These are phyloP conservation scores for Kluyveromyces starmeri DNA, from an alignment of 805 yeast genomes.

Conservation along the genomic window DNA sequence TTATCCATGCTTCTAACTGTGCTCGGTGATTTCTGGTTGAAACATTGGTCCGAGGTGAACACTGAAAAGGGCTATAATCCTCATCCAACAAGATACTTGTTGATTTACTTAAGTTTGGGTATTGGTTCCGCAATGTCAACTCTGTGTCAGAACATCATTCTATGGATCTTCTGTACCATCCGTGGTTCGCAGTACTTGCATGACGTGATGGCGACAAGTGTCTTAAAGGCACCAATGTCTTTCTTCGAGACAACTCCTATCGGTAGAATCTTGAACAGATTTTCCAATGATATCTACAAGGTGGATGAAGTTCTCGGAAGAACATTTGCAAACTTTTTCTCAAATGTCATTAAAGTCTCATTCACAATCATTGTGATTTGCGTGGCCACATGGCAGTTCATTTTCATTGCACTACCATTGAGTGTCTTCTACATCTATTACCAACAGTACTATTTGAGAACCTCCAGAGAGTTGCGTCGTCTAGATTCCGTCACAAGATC, in stretches of 20 bases:
- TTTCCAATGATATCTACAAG: slow-evolving; percentile 83
- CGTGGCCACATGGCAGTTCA: slow-evolving; percentile 79
- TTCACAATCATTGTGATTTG: slow-evolving; percentile 77
- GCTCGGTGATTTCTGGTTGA: slow-evolving; percentile 80
- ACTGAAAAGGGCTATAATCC: slow-evolving; percentile 64
- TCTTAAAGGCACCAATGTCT: slow-evolving; percentile 86
- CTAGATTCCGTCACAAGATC: slow-evolving; percentile 72
- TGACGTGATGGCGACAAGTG: slow-evolving; percentile 60
- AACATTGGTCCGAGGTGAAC: slow-evolving; percentile 94
- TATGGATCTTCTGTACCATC: slow-evolving; percentile 78
- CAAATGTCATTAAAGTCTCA: slow-evolving; percentile 49
- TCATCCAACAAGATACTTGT: slow-evolving; percentile 57
- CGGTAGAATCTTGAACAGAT: slow-evolving; percentile 84
- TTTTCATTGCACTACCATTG: slow-evolving; percentile 65
- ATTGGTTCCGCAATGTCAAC: slow-evolving; percentile 51
- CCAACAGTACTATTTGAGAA: slow-evolving; percentile 66
- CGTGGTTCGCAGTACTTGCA: slow-evolving; percentile 73
- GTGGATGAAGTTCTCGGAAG: slow-evolving; percentile 73
- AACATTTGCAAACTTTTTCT: slow-evolving; percentile 61
- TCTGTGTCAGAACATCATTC: slow-evolving; percentile 55
- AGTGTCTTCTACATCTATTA: slow-evolving; percentile 55
- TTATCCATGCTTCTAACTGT: slow-evolving; percentile 54
- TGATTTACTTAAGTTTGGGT: slow-evolving; percentile 70
- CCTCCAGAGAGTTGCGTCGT: slow-evolving; percentile 78
- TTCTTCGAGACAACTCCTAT: slow-evolving; percentile 94